Percentiles rank a stretch among this genome's conserved stretches.
phyloP scores from a whole-genome alignment of 345 rosid genomes.

The Carallia brachiata region DNA sequence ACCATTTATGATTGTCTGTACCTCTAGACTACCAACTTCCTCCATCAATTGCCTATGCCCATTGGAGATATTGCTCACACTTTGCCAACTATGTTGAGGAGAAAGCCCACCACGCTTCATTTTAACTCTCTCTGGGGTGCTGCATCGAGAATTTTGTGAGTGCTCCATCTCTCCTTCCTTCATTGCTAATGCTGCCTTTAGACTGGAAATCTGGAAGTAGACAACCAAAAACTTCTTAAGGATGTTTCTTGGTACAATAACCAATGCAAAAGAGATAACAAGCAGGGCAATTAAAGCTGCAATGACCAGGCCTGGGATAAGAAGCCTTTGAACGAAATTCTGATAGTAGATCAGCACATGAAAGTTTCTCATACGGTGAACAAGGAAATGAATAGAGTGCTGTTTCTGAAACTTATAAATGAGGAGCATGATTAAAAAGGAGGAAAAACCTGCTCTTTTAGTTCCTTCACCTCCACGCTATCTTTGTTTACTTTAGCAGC shows the following conservation, averaged over 20 bases:
- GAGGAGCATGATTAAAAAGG: not conserved
- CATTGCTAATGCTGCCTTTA: constrained; percentile 31
- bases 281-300: not conserved
- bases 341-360: not conserved
- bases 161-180: constrained; percentile 25
- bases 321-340: not conserved
- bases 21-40: constrained; percentile 13
- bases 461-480: constrained; percentile 29
- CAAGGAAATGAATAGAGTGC: not conserved
- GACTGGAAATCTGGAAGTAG: constrained; percentile 27
- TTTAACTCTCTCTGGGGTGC: constrained; percentile 26
- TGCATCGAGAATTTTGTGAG: constrained; percentile 27
- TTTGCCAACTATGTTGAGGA: constrained; percentile 24
- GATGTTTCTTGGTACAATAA: not conserved
- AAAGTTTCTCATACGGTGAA: not conserved
- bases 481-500: constrained; percentile 38
- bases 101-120: constrained; percentile 14
- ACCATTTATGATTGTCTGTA: not conserved
- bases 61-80: constrained; percentile 5
- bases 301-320: not conserved
- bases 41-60: constrained; percentile 9
- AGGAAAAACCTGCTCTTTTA: constrained; percentile 35
- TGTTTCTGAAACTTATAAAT: not conserved
- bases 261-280: not conserved
- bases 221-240: not conserved